Conservation (phyloP, 345 rosid species). For the Hibiscus mutabilis region DNA sequence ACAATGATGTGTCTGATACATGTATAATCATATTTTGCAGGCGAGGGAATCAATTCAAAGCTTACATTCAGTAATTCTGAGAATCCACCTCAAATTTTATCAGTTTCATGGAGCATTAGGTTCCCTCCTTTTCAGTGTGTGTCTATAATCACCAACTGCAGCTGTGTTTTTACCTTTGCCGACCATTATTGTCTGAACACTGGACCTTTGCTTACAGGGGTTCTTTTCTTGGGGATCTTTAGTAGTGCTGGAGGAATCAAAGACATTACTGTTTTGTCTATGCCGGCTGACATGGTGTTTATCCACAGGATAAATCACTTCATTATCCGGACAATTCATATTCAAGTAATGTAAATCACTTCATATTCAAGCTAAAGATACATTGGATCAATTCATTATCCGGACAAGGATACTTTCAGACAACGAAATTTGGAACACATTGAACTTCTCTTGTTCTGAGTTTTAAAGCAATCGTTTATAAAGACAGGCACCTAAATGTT, state of each 20-base stretch:
- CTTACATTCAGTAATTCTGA: background rate
- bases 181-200: background rate
- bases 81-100: background rate
- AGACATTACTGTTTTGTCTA: background rate
- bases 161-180: background rate
- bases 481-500: background rate
- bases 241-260: background rate
- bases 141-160: background rate
- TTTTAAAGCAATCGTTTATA: too few relatives aligned
- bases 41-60: background rate
- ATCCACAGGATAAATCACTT: too few relatives aligned
- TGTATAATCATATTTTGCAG: background rate
- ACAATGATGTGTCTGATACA: background rate
- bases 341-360: too few relatives aligned
- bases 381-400: too few relatives aligned
- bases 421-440: background rate
- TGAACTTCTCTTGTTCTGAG: too few relatives aligned
- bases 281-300: background rate
- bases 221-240: background rate
- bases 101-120: background rate
- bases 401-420: background rate
- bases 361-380: too few relatives aligned
- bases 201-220: background rate
- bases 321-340: too few relatives aligned
- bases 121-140: background rate